Percentiles rank a stretch among this genome's conserved stretches.
These are phyloP conservation scores for Blastomyces silverae DNA, from an alignment of 2,329 filamentous ascomycete species.

Conservation along the genomic window DNA sequence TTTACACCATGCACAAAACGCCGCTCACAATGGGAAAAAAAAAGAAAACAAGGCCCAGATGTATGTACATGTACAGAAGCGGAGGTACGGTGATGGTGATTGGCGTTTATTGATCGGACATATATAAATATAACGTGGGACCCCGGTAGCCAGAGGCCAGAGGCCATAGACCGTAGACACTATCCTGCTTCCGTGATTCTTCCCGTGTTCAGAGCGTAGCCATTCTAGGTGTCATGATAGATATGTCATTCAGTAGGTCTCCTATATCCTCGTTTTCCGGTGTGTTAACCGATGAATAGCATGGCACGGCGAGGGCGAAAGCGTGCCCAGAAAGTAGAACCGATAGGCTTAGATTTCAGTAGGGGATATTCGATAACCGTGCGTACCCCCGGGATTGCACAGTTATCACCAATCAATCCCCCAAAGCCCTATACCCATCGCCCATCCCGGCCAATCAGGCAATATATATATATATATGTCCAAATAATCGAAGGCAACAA, in stretches of 20 bases:
- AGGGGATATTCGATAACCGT: background rate
- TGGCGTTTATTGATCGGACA: background rate
- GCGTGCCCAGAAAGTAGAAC: background rate
- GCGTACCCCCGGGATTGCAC: background rate
- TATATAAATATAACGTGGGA: no score
- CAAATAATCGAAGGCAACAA: background rate
- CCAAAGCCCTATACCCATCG: background rate
- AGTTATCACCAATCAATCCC: constrained; percentile 1
- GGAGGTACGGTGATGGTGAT: background rate
- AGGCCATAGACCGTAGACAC: background rate
- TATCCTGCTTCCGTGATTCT: background rate
- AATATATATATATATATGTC: background rate
- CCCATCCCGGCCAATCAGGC: background rate
- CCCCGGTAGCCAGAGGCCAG: background rate
- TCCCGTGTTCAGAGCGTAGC: background rate
- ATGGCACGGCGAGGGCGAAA: background rate
- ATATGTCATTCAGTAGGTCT: background rate
- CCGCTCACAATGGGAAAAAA: background rate
- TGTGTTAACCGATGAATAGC: background rate
- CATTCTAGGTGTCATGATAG: background rate
- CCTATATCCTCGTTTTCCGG: background rate
- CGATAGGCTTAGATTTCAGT: background rate
- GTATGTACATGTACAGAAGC: background rate
- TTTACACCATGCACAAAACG: background rate
- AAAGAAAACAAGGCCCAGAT: background rate